phyloP scores from a whole-genome alignment of 768 basidiomycete species.

The Amanita phalloides region DNA sequence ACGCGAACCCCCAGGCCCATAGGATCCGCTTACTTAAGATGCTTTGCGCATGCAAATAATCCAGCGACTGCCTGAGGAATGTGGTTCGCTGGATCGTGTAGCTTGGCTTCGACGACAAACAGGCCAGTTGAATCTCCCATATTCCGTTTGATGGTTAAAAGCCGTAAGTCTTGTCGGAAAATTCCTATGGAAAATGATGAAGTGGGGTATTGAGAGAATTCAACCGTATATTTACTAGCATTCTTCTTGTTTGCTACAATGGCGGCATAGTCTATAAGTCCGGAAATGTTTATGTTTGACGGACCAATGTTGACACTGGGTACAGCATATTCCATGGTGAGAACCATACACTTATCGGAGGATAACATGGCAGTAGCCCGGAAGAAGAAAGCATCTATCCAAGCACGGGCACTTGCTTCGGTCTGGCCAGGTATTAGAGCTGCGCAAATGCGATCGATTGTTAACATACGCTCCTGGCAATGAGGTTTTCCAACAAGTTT shows the following conservation, averaged over 20 bases:
- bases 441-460: conserved; percentile 1
- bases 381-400: conserved; percentile 12
- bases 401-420: conserved; percentile 13
- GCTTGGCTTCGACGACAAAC: conserved; percentile 7
- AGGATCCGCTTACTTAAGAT: conserved; percentile 10
- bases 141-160: conserved; percentile 7
- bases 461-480: conserved; percentile 6
- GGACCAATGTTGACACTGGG: conserved; percentile 4
- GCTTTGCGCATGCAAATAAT: conserved; percentile 12
- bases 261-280: no score
- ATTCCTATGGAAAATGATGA: conserved; percentile 4
- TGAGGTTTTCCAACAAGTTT: conserved; percentile 8
- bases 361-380: conserved; percentile 16
- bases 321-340: conserved; percentile 12
- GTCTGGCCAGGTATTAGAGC: conserved; percentile 9
- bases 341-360: conserved; percentile 8
- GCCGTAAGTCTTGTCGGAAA: conserved; percentile 5
- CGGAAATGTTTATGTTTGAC: neutral
- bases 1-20: conserved; percentile 3
- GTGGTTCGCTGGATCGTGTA: conserved; percentile 7
- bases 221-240: no score
- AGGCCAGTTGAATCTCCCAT: conserved; percentile 7
- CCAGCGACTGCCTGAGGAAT: conserved; percentile 11
- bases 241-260: no score
- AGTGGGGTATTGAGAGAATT: no score